Base-by-base conservation (phyloP, 1,284 basidiomycete species). In the Cutaneotrichosporon mucoides region DNA sequence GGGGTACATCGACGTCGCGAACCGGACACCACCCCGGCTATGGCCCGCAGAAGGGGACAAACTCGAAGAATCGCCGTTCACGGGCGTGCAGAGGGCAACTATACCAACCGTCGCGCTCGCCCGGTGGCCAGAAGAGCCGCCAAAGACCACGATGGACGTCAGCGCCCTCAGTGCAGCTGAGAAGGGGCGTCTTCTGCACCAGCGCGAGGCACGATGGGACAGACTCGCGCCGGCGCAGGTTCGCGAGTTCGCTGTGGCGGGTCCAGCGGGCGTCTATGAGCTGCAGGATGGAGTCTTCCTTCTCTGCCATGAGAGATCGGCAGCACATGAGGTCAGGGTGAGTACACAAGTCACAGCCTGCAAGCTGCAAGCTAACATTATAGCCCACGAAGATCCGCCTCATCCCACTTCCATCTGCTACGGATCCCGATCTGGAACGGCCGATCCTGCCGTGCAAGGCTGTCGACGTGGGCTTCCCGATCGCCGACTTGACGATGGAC, bases 401-500 rank as follows among this genome's bases (percentile, higher is more conserved):
- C 9, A 68, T 76, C 34, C 73, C 75, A 5, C 61, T 78, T 1
- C 75, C 76, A 11, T 73, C 71, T 3, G 61, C 64, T 5, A 59
- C 66, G 2, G 72, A 76, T 61, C 72, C 70, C 9, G 66, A 69
- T 54, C 55, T 72, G 16, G 62, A 72, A 35, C 56, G 67, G 34
- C 68, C 72, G 16, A 57, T 61, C 12, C 3, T 66, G 3, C 65
- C 66, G 9, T 64, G 59, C 13, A 66, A 67, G 38, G 60, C 66
- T 4, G 48, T 55, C 52, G 64, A 66, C 42, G 56, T 75, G 5
- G 45, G 57, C 15, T 74, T 76, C 54, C 52, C 67, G 10, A 74
- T 77, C n/a, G 72, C 76, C 2, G 76, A 78, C 59, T 57, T 78
- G 42, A 78, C 76, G 10, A 75, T 78, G 72, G 76, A 78, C 51